Base-by-base conservation (phyloP, 2,329 filamentous ascomycete genomes). In the Epicoccum sorghinum region DNA sequence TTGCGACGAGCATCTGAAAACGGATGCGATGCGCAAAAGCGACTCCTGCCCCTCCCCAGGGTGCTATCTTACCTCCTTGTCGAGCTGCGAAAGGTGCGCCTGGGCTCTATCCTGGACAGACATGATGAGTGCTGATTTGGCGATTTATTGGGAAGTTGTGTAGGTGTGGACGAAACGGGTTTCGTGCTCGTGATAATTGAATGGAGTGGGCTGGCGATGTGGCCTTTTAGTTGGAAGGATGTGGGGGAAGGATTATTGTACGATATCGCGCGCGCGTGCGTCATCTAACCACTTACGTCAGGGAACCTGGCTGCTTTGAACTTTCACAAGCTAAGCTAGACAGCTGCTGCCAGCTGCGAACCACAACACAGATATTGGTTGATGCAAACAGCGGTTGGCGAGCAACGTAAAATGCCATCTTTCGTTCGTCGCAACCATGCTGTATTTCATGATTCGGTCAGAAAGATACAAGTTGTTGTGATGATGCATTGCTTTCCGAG, bases 81-180 rank as follows among this genome's bases (percentile, higher is more conserved):
- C 91, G 79, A 96, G 87, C 80, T 88, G 84, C 68, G 85, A 84
- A 73, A 95, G 83, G 72, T 91, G 88, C 70, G 89, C 83, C 77
- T 91, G 88, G 64, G 88, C 85, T 77, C 87, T 87, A 70, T 91
- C 89, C 78, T 91, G 89, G 67, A 87, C 82, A 77, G 87, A 88
- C 88, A 91, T 91, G 67, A 70, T 84, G 67, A 62, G 60, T 45
- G 41, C 47, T 41, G 52, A 45, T 35, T 44, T 33, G 47, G 25
- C 45, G 47, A 40, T 29, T 36, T 44, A 29, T 47, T 49, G 53
- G 33, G 49, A 23, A 9, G 23, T 46, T 32, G 32, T 22, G 13
- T 42, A 27, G 46, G 30, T 41, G 23, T 33, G 47, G 53, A 45
- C 41, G 52, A 32, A 38, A 51, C 45, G 32, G 44, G 47, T 49